A percentile compares a stretch with the other conserved stretches of the same genome.
These are phyloP conservation scores for Pseudotsuga menziesii DNA, from an alignment of 75 land plant species.

Conservation along the genomic window DNA sequence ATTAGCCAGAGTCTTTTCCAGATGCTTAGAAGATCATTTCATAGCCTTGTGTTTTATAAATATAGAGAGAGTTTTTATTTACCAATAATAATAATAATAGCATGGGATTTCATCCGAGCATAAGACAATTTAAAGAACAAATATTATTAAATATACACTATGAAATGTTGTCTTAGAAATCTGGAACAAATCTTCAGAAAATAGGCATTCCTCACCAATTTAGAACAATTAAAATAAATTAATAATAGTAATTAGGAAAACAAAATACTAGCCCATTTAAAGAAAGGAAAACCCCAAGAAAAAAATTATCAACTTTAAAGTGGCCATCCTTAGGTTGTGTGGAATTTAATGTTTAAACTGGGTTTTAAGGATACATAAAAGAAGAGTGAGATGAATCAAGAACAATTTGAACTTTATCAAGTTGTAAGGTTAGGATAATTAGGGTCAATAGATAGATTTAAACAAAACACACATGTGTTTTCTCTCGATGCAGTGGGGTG, in stretches of 20 bases:
- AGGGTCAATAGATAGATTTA: slow-evolving; percentile 50
- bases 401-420: slow-evolving; percentile 2
- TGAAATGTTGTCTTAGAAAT: neutral
- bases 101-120: neutral
- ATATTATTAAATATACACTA: neutral
- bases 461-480: slow-evolving; percentile 78
- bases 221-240: neutral
- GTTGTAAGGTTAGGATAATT: slow-evolving; percentile 22
- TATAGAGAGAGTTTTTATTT: too few relatives aligned
- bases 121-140: neutral
- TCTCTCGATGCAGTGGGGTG: slow-evolving; percentile 86
- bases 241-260: slow-evolving; percentile 2
- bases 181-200: neutral
- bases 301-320: slow-evolving; percentile 65
- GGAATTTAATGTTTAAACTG: neutral
- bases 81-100: neutral
- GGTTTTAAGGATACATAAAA: slow-evolving; percentile 14
- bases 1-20: too few relatives aligned
- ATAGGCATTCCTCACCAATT: neutral
- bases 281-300: slow-evolving; percentile 67
- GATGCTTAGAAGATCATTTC: too few relatives aligned
- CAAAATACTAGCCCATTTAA: neutral
- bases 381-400: slow-evolving; percentile 4
- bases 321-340: slow-evolving; percentile 5
- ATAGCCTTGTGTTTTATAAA: too few relatives aligned